Evolutionary conservation across 2,329 filamentous ascomycete species (phyloP).

Genomic region (Penicillium sp.): DNA sequence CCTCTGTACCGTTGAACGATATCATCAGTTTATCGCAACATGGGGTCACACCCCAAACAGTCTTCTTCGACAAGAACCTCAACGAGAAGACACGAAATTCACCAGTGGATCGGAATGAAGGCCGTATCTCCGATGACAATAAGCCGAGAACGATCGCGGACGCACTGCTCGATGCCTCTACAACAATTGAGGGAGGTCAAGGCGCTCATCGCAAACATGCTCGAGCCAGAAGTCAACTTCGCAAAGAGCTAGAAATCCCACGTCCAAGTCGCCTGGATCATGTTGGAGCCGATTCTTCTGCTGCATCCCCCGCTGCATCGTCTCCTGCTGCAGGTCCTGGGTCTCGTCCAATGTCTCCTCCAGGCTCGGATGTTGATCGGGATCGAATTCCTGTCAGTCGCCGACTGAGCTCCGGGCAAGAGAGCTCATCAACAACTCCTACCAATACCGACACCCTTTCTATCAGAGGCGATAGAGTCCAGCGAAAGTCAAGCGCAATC

Average conservation of each 20-base stretch:
- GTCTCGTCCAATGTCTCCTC: constrained; percentile 35
- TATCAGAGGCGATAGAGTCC: constrained; percentile 31
- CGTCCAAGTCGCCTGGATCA: constrained; percentile 23
- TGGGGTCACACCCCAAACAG: constrained; percentile 77
- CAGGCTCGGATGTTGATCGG: constrained; percentile 34
- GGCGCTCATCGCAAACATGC: constrained; percentile 47
- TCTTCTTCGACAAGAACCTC: constrained; percentile 82
- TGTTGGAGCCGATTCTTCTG: constrained; percentile 27
- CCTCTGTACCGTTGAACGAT: constrained; percentile 57
- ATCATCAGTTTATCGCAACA: constrained; percentile 74
- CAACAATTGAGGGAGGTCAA: constrained; percentile 70
- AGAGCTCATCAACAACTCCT: constrained; percentile 29
- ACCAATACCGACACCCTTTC: constrained; percentile 32
- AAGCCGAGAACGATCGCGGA: constrained; percentile 78
- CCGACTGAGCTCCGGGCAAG: constrained; percentile 27
- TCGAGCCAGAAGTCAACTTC: constrained; percentile 41
- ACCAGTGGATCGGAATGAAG: constrained; percentile 27
- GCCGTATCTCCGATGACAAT: constrained; percentile 37
- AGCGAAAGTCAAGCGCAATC: constrained; percentile 55
- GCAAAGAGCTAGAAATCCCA: constrained; percentile 29
- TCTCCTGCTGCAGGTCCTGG: constrained; percentile 33
- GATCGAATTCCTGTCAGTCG: constrained; percentile 31
- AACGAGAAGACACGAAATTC: constrained; percentile 46
- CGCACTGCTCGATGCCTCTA: constrained; percentile 86
- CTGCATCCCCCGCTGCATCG: constrained; percentile 36